Conservation (phyloP, 495 filamentous ascomycete genomes). For the Penicillium atrosanguineum region DNA sequence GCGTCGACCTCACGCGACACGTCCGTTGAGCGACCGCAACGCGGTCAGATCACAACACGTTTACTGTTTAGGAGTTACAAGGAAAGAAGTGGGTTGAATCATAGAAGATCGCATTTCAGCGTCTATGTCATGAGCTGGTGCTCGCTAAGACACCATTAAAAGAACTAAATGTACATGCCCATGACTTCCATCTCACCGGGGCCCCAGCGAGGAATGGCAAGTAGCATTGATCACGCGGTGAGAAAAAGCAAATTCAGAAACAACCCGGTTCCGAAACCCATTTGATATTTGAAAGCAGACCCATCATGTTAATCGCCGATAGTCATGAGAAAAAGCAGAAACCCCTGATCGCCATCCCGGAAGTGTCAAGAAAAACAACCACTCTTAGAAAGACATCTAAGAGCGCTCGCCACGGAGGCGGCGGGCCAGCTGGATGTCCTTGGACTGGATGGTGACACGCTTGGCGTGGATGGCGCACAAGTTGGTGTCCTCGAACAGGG, state of each 20-base stretch:
- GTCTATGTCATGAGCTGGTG: constrained; percentile 43
- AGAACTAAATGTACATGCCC: constrained; percentile 46
- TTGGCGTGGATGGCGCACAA: constrained; percentile 99
- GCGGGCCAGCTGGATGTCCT: constrained; percentile 96
- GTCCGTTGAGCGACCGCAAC: too few relatives aligned
- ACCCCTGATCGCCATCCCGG: constrained; percentile 51
- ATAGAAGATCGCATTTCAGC: constrained; percentile 35
- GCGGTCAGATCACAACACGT: too few relatives aligned
- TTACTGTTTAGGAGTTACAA: not conserved
- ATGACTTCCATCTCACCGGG: constrained; percentile 29
- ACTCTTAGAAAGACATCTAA: constrained; percentile 40
- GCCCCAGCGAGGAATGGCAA: constrained; percentile 13
- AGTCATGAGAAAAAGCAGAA: constrained; percentile 43
- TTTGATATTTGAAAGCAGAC: constrained; percentile 45
- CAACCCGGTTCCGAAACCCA: constrained; percentile 45
- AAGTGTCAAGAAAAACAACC: constrained; percentile 36
- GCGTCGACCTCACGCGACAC: too few relatives aligned
- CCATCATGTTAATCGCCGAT: constrained; percentile 49
- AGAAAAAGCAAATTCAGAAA: constrained; percentile 34
- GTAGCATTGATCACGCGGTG: constrained; percentile 37
- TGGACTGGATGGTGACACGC: constrained; percentile 94
- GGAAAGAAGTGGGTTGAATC: constrained; percentile 17
- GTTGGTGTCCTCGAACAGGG: constrained; percentile 99
- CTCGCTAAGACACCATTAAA: constrained; percentile 32
- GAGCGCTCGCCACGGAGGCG: constrained; percentile 95